Base-by-base conservation (phyloP, 495 filamentous ascomycete species). In the Viridothelium virens region DNA sequence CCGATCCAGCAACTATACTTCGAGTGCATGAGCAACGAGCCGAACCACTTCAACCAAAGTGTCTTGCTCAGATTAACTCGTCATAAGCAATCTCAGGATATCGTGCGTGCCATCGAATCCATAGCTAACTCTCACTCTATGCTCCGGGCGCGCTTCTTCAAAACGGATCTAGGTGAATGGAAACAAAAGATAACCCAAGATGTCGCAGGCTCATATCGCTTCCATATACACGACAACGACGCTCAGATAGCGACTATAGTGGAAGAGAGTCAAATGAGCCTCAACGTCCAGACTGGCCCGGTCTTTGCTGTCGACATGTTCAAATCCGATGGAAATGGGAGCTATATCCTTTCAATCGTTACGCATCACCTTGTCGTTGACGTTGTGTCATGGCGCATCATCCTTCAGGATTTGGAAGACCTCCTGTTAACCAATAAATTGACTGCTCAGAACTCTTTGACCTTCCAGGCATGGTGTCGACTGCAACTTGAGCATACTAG, bases 1-100 rank as follows among this genome's bases (percentile, higher is more conserved):
- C 89, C 89, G 0, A 89, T 91, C 74, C 88, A 92, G 71, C 78
- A 81, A 33, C 74, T 91, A 16, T 90, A 89, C 72, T 91, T 89
- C 66, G 79, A 86, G 47, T 72, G 80, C 34, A 77, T 77, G 0
- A 73, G 77, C 44, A 81, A 86, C 31, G 81, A 80, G 0, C 79
- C 83, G 67, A 85, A 85, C n/a, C 84, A 89, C 64, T 92, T 89
- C 72, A 90, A 91, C 70, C 87, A 89, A 69, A 88, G 88, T 63
- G 79, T 90, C 47, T 72, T 89, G 0, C 78, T 89, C 2, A 81
- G 83, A 2, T 65, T 91, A 14, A 85, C 79, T 59, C 78, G 77
- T 66, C 71, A 69, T 2, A 74, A 86, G 38, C 74, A 80, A 12
- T 72, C 82, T 11, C 67, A 74, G 2, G 80, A 81, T 9, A 70